These are phyloP conservation scores for Gaultheria prostrata DNA, from an alignment of 148 eudicot species.

Conservation along the genomic window DNA sequence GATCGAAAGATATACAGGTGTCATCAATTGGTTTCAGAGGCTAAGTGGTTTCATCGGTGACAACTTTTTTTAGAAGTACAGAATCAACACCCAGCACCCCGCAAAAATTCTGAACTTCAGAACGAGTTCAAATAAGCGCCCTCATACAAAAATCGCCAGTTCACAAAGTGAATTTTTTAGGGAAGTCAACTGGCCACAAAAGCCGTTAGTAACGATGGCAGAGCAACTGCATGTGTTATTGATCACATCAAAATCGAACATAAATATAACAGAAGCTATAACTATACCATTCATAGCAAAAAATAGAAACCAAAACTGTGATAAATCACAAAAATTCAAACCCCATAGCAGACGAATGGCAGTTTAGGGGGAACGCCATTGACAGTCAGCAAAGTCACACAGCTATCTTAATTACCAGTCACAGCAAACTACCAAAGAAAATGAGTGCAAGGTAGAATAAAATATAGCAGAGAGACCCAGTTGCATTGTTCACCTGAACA, in stretches of 20 bases:
- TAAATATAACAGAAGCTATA: not conserved
- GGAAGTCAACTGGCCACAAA: not conserved
- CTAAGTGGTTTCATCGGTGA: not conserved
- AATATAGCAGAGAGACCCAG: not conserved
- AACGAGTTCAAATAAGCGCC: not conserved
- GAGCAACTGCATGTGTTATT: not conserved
- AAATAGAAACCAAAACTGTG: not conserved
- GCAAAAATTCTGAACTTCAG: not conserved
- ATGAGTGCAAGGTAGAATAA: not conserved
- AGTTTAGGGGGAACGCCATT: not conserved
- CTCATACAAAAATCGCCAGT: not conserved
- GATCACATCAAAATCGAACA: not conserved
- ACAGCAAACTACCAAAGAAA: not conserved
- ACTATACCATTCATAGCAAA: not conserved
- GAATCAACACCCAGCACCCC: not conserved
- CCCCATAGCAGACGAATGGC: not conserved
- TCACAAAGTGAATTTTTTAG: not conserved
- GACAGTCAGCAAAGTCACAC: not conserved
- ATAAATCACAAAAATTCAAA: not conserved
- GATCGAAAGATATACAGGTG: not conserved
- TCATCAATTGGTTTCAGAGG: not conserved
- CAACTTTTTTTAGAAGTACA: not conserved
- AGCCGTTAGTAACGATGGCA: not conserved
- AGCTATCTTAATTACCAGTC: not conserved
- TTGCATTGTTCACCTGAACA: conserved; percentile 48